phyloP scores from a whole-genome alignment of 2,329 filamentous ascomycete species.

The Biscogniauxia marginata region DNA sequence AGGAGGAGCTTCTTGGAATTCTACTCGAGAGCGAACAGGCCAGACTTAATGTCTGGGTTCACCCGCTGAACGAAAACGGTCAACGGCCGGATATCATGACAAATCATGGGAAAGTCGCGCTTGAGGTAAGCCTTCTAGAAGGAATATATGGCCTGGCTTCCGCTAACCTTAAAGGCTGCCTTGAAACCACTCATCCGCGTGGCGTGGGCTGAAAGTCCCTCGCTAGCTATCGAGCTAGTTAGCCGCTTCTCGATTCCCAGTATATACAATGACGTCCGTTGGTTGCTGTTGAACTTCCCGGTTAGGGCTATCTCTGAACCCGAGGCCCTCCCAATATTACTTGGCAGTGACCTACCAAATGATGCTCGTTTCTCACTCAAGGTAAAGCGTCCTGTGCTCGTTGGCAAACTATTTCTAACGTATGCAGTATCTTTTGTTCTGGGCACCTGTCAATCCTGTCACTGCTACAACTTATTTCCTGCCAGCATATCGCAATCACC shows the following conservation, averaged over 20 bases:
- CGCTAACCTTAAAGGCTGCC: constrained; percentile 42
- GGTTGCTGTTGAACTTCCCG: constrained; percentile 77
- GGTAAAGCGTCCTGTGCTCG: constrained; percentile 42
- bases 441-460: constrained; percentile 88
- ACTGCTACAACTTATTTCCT: constrained; percentile 92
- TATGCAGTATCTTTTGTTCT: constrained; percentile 79
- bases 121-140: constrained; percentile 36
- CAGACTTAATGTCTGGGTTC: constrained; percentile 85
- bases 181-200: constrained; percentile 68
- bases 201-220: constrained; percentile 84
- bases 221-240: constrained; percentile 81
- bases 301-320: constrained; percentile 79
- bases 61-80: constrained; percentile 64
- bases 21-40: constrained; percentile 82
- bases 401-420: constrained; percentile 26
- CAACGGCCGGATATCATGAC: constrained; percentile 37
- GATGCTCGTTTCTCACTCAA: constrained; percentile 86
- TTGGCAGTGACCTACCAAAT: constrained; percentile 71
- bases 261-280: constrained; percentile 73
- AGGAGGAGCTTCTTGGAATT: constrained; percentile 78
- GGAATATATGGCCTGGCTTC: constrained; percentile 1
- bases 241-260: constrained; percentile 75
- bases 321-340: constrained; percentile 77
- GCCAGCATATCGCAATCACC: constrained; percentile 85
- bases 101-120: constrained; percentile 39